A percentile compares a stretch with the other conserved stretches of the same genome.
phyloP scores from a whole-genome alignment of 2,329 filamentous ascomycete genomes.

The Monilinia fructicola region DNA sequence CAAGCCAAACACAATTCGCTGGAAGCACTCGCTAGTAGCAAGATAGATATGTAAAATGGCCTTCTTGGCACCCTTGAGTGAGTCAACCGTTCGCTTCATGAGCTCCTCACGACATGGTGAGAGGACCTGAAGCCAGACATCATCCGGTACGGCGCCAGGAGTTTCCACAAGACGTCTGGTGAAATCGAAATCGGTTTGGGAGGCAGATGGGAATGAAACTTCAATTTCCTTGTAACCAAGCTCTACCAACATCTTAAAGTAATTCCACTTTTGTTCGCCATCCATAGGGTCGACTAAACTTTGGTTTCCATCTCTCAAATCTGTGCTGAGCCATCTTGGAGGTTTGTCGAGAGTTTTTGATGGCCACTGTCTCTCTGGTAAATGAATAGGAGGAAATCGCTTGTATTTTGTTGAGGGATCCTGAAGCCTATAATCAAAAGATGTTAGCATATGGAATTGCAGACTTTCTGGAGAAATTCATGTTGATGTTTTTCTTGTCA shows the following conservation, averaged over 20 bases:
- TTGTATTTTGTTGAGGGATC: conserved; percentile 77
- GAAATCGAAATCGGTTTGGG: conserved; percentile 95
- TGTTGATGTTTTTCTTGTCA: not conserved
- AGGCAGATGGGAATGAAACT: conserved; percentile 91
- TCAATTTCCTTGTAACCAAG: conserved; percentile 98
- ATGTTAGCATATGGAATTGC: not conserved
- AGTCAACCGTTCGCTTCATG: conserved; percentile 85
- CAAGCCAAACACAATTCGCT: conserved; percentile 85
- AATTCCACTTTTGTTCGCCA: conserved; percentile 90
- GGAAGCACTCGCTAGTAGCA: conserved; percentile 94
- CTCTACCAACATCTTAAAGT: conserved; percentile 91
- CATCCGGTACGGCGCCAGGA: conserved; percentile 77
- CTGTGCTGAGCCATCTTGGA: conserved; percentile 86
- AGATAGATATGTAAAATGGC: conserved; percentile 95
- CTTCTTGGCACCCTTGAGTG: conserved; percentile 85
- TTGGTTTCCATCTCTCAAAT: conserved; percentile 91
- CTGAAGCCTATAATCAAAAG: conserved; percentile 57
- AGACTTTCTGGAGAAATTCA: conserved; percentile 3
- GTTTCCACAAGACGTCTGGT: conserved; percentile 84
- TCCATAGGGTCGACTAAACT: conserved; percentile 93
- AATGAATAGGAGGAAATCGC: conserved; percentile 61
- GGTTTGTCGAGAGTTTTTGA: conserved; percentile 68
- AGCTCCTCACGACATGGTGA: conserved; percentile 90
- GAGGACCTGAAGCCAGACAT: conserved; percentile 89
- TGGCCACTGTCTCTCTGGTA: conserved; percentile 50